phyloP scores from a whole-genome alignment of 1,139 yeast genomes.

The Schwanniomyces etchellsii region DNA sequence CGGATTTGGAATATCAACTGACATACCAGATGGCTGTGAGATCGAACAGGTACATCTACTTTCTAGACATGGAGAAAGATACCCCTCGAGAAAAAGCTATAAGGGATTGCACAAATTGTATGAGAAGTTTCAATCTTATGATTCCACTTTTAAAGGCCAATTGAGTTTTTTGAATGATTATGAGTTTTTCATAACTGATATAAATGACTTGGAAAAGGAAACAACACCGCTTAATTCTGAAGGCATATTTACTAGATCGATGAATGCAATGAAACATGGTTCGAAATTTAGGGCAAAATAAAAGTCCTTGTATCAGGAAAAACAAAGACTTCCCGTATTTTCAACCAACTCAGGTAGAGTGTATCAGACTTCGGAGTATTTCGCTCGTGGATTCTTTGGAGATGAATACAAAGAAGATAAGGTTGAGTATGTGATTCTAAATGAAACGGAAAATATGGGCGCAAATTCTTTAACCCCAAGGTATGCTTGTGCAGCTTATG shows the following conservation, averaged over 20 bases:
- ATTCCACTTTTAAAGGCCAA: conserved; percentile 24
- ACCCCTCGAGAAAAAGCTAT: conserved; percentile 38
- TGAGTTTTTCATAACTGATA: conserved; percentile 24
- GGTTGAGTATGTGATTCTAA: conserved; percentile 19
- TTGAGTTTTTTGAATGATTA: conserved; percentile 29
- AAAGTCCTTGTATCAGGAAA: conserved; percentile 18
- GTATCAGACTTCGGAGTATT: conserved; percentile 24
- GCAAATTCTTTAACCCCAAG: conserved; percentile 27
- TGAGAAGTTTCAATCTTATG: conserved; percentile 16
- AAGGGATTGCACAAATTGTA: conserved; percentile 12
- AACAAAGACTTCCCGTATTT: conserved; percentile 24
- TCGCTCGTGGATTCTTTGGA: conserved; percentile 30
- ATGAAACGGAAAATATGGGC: conserved; percentile 23
- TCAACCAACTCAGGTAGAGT: conserved; percentile 27
- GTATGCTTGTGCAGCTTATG: conserved; percentile 16
- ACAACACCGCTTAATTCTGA: conserved; percentile 23
- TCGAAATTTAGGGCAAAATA: conserved; percentile 28
- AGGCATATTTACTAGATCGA: conserved; percentile 25
- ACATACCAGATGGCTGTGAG: conserved; percentile 45
- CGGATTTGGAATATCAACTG: conserved; percentile 43
- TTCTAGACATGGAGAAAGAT: conserved; percentile 73
- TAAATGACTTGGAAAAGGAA: conserved; percentile 23
- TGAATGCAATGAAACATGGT: conserved; percentile 30
- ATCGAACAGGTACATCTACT: conserved; percentile 62
- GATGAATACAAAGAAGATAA: conserved; percentile 15